These are phyloP conservation scores for Claviceps quebecensis DNA, from an alignment of 2,329 filamentous ascomycete genomes.

Conservation along the genomic window DNA sequence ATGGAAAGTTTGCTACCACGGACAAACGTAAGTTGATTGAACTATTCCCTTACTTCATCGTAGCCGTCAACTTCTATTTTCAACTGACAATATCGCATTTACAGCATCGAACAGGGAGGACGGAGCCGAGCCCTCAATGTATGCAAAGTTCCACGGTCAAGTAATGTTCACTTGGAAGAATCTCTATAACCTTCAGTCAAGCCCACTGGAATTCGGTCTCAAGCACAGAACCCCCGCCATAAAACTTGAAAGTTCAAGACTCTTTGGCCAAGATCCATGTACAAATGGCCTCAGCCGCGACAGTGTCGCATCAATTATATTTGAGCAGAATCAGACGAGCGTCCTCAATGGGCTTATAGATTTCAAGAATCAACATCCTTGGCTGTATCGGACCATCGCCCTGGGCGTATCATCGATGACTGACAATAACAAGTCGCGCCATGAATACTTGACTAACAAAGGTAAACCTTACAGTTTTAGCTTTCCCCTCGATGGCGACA, in stretches of 20 bases:
- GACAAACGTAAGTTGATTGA: neutral
- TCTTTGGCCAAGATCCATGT: conserved; percentile 6
- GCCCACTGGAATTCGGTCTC: conserved; percentile 4
- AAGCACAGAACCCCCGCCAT: neutral
- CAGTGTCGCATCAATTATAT: conserved; percentile 17
- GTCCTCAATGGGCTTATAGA: conserved; percentile 24
- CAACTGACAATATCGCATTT: neutral
- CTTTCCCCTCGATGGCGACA: conserved; percentile 30
- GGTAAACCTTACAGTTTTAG: conserved; percentile 32
- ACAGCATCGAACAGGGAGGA: conserved; percentile 8
- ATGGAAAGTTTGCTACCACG: neutral
- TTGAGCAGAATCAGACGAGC: conserved; percentile 26
- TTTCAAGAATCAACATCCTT: conserved; percentile 12
- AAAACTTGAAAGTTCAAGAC: conserved; percentile 7
- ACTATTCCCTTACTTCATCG: neutral
- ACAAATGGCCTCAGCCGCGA: conserved; percentile 19
- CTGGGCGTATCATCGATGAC: neutral
- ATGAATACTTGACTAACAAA: conserved; percentile 19
- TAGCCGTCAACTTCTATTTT: neutral
- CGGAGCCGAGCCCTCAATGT: conserved; percentile 31
- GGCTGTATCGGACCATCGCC: neutral
- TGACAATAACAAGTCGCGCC: neutral
- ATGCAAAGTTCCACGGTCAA: conserved; percentile 17
- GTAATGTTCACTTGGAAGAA: neutral
- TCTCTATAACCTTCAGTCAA: conserved; percentile 8